A percentile compares a stretch with the other conserved stretches of the same genome.
These are phyloP conservation scores for Xanthoconium separans DNA, from an alignment of 1,284 basidiomycete species.

Conservation along the genomic window DNA sequence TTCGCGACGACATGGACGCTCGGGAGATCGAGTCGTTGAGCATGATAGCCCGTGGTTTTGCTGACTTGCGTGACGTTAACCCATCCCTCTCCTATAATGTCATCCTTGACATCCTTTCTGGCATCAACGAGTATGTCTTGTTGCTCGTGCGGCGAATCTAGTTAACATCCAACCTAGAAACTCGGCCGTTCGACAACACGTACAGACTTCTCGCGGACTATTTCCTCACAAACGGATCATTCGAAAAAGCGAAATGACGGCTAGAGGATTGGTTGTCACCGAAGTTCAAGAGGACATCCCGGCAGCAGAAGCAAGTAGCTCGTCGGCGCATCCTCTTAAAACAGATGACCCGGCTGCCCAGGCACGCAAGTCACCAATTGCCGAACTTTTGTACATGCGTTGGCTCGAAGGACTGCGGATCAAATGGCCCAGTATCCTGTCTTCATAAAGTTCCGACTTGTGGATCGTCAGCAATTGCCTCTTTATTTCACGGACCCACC, in stretches of 20 bases:
- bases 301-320: slow-evolving; percentile 36
- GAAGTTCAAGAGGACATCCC: slow-evolving; percentile 71
- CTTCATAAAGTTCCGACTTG: slow-evolving; percentile 17
- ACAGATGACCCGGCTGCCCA: slow-evolving; percentile 37
- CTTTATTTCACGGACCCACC: not conserved
- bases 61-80: slow-evolving; percentile 79
- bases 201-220: slow-evolving; percentile 69
- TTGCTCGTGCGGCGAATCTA: not conserved
- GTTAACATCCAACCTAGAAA: slow-evolving; percentile 48
- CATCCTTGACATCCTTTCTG: slow-evolving; percentile 85
- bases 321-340: slow-evolving; percentile 31
- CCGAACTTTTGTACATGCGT: slow-evolving; percentile 91
- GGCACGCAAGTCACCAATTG: slow-evolving; percentile 76
- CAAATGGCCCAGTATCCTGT: slow-evolving; percentile 81
- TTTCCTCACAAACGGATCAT: slow-evolving; percentile 79
- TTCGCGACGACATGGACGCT: slow-evolving; percentile 82
- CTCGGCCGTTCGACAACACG: slow-evolving; percentile 67
- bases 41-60: slow-evolving; percentile 87
- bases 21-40: slow-evolving; percentile 85
- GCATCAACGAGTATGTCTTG: slow-evolving; percentile 80
- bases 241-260: slow-evolving; percentile 79
- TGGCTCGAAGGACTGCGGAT: slow-evolving; percentile 91
- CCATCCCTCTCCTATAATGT: slow-evolving; percentile 83
- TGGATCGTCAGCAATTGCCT: not conserved
- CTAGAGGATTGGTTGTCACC: slow-evolving; percentile 74